Evolutionary conservation across 1,139 yeast species (phyloP), one percentile per base, ranked within the genome.

Genomic region (Saccharomyces hybrid): DNA sequence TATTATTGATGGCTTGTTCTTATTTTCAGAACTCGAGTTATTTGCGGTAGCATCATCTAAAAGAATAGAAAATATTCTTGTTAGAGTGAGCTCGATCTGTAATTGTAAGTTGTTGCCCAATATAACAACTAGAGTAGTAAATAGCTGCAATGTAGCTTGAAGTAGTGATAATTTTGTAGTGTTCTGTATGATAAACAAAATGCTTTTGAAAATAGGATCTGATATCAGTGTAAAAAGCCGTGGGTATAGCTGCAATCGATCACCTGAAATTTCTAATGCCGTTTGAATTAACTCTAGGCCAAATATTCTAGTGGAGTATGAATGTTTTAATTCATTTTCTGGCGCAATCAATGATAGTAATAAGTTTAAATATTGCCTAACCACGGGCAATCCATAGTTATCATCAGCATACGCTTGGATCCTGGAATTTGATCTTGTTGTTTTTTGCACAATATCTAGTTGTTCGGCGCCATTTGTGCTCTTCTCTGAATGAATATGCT

Each of bases 281-380:
- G 86, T 84, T 53, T 83, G 84, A 46, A 95, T 77, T 49, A 93
- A 78, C 49, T 84, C 79, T 38, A 95, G 73, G 0, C 97, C 95
- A 73, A 93, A 83, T 13, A 88, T 85, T 54, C 96, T 79, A 0
- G 97, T 86, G 38, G 89, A 79, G 67, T 91, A 97, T 62, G 95
- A 88, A 64, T 89, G 95, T 65, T 87, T 93, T 63, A 82, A 82
- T 65, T 86, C 88, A 62, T 88, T 87, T 20, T 85, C 82, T 0
- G 97, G 95, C 9, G 95, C 84, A 47, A 91, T 78, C 71, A 91
- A 83, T 3, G 95, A 86, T n/a, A 90, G 81, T 50, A 93, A 76
- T 48, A 88, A 86, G 9, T 85, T 84, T 61, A 93, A 70, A 47
- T 72, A 73, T 48, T 73, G 75, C 46, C 71, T 71, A 32, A 70